Conservation (phyloP, 2,329 filamentous ascomycete species). For the Chaetomium olivaceum region DNA sequence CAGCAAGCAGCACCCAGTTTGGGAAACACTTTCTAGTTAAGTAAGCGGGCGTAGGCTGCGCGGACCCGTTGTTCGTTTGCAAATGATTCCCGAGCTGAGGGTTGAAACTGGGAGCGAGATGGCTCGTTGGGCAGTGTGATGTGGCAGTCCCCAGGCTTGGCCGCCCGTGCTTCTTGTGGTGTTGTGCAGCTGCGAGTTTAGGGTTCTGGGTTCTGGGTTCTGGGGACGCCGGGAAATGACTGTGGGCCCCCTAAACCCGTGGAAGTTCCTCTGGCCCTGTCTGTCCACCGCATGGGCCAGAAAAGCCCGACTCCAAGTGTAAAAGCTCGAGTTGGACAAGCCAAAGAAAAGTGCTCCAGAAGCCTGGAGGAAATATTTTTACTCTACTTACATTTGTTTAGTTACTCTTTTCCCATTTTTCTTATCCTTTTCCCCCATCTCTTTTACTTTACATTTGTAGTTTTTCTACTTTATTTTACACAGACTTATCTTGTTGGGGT, state of each 20-base stretch:
- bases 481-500: too few relatives aligned
- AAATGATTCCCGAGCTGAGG: not conserved
- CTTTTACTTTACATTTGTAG: too few relatives aligned
- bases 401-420: too few relatives aligned
- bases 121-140: not conserved
- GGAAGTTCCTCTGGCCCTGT: not conserved
- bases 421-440: too few relatives aligned
- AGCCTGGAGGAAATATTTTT: too few relatives aligned
- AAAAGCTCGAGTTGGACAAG: too few relatives aligned
- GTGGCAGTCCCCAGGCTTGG: not conserved
- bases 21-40: not conserved
- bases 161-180: not conserved
- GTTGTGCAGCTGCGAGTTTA: not conserved
- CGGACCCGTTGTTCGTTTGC: constrained; percentile 3
- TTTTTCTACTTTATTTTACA: too few relatives aligned
- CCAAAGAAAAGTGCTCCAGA: too few relatives aligned
- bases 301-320: too few relatives aligned
- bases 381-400: too few relatives aligned
- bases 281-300: too few relatives aligned
- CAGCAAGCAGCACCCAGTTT: not conserved
- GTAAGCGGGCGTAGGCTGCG: not conserved
- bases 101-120: not conserved
- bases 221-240: not conserved
- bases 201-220: constrained; percentile 1
- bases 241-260: not conserved